Conservation (phyloP, 2,329 filamentous ascomycete genomes). For the Balansia obtecta region DNA sequence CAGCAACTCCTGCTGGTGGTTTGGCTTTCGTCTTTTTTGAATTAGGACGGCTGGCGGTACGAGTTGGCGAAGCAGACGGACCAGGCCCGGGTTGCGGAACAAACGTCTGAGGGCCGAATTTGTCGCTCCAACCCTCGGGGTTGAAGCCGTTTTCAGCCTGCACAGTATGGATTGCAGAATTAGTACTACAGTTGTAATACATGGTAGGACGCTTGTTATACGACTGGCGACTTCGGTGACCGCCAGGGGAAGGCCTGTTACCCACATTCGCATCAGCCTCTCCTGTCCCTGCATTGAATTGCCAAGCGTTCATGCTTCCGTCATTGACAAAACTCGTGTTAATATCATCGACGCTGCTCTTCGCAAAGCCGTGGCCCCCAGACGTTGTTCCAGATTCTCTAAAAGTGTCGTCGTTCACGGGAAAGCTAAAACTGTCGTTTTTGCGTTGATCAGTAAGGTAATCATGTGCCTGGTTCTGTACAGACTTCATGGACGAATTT, state of each 20-base stretch:
- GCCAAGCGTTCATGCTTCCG: conserved; percentile 31
- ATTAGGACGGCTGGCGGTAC: conserved; percentile 27
- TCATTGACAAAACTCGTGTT: conserved; percentile 47
- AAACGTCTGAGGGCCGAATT: conserved; percentile 43
- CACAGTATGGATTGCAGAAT: conserved; percentile 11
- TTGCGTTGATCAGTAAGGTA: conserved; percentile 19
- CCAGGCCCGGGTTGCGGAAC: conserved; percentile 29
- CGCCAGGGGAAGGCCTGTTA: conserved; percentile 25
- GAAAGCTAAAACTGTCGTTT: conserved; percentile 38
- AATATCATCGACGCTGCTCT: conserved; percentile 45
- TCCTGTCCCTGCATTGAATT: conserved; percentile 38
- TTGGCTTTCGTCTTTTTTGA: conserved; percentile 51
- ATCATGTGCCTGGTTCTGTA: conserved; percentile 5
- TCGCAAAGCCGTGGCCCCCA: conserved; percentile 27
- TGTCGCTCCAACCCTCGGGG: conserved; percentile 39
- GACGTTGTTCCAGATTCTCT: conserved; percentile 11
- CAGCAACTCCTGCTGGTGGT: conserved; percentile 31
- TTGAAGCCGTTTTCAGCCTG: conserved; percentile 29
- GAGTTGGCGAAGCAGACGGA: conserved; percentile 31
- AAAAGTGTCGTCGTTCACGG: conserved; percentile 30
- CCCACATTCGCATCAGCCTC: conserved; percentile 15
- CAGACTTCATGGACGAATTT: background rate
- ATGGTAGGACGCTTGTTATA: conserved; percentile 19
- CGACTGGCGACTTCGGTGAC: conserved; percentile 27
- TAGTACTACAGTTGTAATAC: conserved; percentile 11